phyloP scores from a whole-genome alignment of 192 early-diverging fungal genomes.

The Phlyctochytrium planicorne region DNA sequence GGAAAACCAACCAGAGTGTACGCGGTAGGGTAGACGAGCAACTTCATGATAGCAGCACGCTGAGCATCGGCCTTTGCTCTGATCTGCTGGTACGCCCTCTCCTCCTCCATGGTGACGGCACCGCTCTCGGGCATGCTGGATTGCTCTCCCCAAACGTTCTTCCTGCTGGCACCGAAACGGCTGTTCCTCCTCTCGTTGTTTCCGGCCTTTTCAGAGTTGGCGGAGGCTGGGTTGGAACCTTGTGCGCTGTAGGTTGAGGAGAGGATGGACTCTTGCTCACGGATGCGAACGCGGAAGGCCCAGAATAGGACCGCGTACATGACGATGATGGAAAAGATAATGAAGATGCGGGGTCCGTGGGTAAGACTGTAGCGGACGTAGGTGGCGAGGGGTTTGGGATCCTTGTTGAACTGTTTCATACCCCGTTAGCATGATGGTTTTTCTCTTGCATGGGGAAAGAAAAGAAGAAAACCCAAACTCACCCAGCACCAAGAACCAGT shows the following conservation, averaged over 20 bases:
- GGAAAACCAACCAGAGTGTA: constrained; percentile 3
- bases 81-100: background rate
- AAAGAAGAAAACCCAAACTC: no score
- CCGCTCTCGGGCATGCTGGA: no score
- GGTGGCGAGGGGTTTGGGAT: background rate
- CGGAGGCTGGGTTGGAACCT: background rate
- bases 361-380: background rate
- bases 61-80: background rate
- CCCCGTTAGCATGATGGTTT: no score
- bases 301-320: constrained; percentile 2
- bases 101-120: background rate
- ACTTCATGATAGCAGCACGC: constrained; percentile 1
- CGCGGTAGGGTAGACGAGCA: background rate
- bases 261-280: background rate
- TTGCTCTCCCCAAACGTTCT: background rate
- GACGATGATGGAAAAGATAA: constrained; percentile 2
- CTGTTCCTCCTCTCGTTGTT: background rate
- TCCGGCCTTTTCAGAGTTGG: background rate
- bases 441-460: no score
- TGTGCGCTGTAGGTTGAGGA: background rate
- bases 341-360: constrained; percentile 4
- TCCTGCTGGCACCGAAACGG: background rate
- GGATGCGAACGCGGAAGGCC: background rate
- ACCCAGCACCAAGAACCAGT: constrained; percentile 10
- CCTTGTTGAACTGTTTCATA: background rate